Evolutionary conservation across 148 eudicot species (phyloP).

Genomic region (Drosera capensis): DNA sequence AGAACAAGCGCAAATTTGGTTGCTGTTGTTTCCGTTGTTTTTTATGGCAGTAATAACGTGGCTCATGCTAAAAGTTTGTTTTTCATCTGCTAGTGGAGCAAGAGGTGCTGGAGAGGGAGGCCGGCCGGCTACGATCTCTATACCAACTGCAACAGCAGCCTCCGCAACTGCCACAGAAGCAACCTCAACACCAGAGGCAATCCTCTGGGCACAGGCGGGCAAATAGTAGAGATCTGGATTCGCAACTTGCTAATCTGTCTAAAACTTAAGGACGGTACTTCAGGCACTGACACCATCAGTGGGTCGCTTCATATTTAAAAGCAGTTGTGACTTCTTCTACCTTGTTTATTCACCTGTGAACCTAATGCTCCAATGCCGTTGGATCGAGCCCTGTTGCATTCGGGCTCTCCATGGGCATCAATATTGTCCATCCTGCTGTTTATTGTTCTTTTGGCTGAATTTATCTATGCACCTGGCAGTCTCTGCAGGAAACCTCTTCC

Average conservation of each 20-base stretch:
- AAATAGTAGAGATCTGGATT: constrained; percentile 48
- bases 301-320: constrained; percentile 42
- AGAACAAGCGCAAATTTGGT: no score
- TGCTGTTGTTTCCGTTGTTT: no score
- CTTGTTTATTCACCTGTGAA: constrained; percentile 6
- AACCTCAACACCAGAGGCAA: constrained; percentile 6
- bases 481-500: constrained; percentile 22
- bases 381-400: constrained; percentile 11
- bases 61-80: not conserved
- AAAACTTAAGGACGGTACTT: constrained; percentile 36
- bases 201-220: constrained; percentile 31
- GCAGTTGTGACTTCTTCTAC: constrained; percentile 3
- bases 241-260: constrained; percentile 40
- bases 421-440: constrained; percentile 5
- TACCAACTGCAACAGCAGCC: constrained; percentile 31
- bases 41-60: no score
- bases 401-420: constrained; percentile 7
- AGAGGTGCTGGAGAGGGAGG: constrained; percentile 47
- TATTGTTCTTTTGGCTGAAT: constrained; percentile 6
- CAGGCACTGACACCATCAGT: constrained; percentile 34
- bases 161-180: constrained; percentile 18
- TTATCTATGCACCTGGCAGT: constrained; percentile 66
- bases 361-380: constrained; percentile 10
- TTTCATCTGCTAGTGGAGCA: constrained; percentile 45
- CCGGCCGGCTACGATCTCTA: constrained; percentile 35